phyloP scores from a whole-genome alignment of 2,329 filamentous ascomycete genomes.

The Taxawa tesnikishii region DNA sequence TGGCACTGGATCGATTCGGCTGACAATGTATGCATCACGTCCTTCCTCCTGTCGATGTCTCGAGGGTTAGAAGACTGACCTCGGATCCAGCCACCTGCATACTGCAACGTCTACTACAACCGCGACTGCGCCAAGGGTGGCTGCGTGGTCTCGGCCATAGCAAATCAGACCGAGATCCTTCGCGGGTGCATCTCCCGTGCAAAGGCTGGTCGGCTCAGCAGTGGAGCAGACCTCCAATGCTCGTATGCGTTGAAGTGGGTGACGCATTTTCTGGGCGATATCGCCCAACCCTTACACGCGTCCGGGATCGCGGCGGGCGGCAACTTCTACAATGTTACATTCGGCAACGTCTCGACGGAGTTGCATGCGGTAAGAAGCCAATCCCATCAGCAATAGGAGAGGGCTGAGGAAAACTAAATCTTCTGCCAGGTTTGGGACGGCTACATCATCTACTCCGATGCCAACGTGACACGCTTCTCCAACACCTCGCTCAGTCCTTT shows the following conservation, averaged over 20 bases:
- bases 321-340: slow-evolving; percentile 24
- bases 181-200: slow-evolving; percentile 21
- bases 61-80: too few species aligned
- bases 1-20: slow-evolving; percentile 29
- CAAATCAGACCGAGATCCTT: slow-evolving; percentile 27
- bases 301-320: slow-evolving; percentile 25
- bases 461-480: slow-evolving; percentile 21
- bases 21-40: slow-evolving; percentile 11
- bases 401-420: too few species aligned
- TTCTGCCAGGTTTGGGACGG: slow-evolving; percentile 25
- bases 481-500: slow-evolving; percentile 23
- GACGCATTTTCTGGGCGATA: slow-evolving; percentile 28
- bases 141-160: slow-evolving; percentile 29
- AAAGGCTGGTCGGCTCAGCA: slow-evolving; percentile 11
- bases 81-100: slow-evolving; percentile 12
- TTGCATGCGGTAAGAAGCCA: slow-evolving; percentile 27
- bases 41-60: slow-evolving; percentile 1
- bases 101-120: slow-evolving; percentile 23
- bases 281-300: slow-evolving; percentile 29
- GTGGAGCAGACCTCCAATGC: slow-evolving; percentile 22
- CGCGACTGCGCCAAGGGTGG: slow-evolving; percentile 25
- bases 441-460: slow-evolving; percentile 24
- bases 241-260: slow-evolving; percentile 30
- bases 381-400: neutral
- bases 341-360: slow-evolving; percentile 19